Evolutionary conservation across 306 rosid species (phyloP), one percentile per base, ranked within the genome.

Genomic region (Luffa aegyptiaca): DNA sequence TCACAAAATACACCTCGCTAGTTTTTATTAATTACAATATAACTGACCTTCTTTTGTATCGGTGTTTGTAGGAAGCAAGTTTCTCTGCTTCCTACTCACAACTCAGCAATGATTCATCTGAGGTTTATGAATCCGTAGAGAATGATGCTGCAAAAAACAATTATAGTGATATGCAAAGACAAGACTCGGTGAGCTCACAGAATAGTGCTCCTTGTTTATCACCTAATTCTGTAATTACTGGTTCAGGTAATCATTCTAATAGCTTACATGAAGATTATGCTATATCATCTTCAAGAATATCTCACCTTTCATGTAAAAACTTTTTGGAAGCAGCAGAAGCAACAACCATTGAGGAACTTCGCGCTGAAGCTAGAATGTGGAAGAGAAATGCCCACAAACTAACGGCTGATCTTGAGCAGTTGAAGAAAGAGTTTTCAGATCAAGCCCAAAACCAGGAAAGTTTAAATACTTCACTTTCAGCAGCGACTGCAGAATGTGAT

Each of bases 291-390:
- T 61, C 56, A 39, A 82, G 44, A 58, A 62, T 20, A 59, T 56
- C 79, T 79, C 59, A 49, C 49, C 10, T 69, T 70, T 73, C 83
- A 61, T 76, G 72, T n/a, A 84, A 77, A 80, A 83, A 63, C 74
- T 78, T 80, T 63, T 82, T 41, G 72, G 93, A 90, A 74, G 87
- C 87, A 26, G 84, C 92, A 80, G 90, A 84, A 82, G 86, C 69
- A 63, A 82, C 92, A 9, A 81, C 79, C 35, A 17, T 52, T 76
- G 88, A 83, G 79, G 97, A 89, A 88, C 87, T 95, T 68, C 97
- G 88, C 48, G 98, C 91, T 10, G 97, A 95, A 84, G 97, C 98
- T 31, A 91, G 87, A 90, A 91, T 93, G 97, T 93, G 99, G 97
- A 97, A 95, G 86, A 88, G 91, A 88, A 93, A 95, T 17, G 97